phyloP scores from a whole-genome alignment of 768 basidiomycete species.

The Tricholoma hemisulphureum region DNA sequence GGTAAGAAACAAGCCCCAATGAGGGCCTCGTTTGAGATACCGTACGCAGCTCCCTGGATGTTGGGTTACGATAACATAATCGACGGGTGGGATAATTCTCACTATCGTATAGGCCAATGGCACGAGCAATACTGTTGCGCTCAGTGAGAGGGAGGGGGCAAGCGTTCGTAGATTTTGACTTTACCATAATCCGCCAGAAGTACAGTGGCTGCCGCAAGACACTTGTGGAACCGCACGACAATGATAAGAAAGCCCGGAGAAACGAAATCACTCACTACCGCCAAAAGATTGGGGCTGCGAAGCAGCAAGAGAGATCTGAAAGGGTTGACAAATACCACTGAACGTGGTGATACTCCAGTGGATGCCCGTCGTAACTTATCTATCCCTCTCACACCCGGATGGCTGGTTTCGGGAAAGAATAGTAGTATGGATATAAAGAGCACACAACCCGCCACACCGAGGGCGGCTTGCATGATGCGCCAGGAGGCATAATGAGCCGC shows the following conservation, averaged over 20 bases:
- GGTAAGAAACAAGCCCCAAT: slow-evolving; percentile 63
- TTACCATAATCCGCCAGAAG: slow-evolving; percentile 43
- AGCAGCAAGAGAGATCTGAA: slow-evolving; percentile 49
- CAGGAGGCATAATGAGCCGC: slow-evolving; percentile 63
- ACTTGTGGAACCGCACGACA: slow-evolving; percentile 13
- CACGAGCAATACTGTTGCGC: slow-evolving; percentile 46
- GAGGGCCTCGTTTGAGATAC: slow-evolving; percentile 53
- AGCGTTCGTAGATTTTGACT: slow-evolving; percentile 7
- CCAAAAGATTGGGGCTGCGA: slow-evolving; percentile 57
- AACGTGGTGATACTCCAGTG: slow-evolving; percentile 14
- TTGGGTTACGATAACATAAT: neutral
- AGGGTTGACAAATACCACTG: slow-evolving; percentile 57
- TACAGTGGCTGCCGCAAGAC: slow-evolving; percentile 28
- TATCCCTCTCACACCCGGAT: slow-evolving; percentile 55
- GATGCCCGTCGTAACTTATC: slow-evolving; percentile 38
- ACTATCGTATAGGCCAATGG: slow-evolving; percentile 71
- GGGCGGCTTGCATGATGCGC: slow-evolving; percentile 52
- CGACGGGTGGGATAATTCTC: slow-evolving; percentile 16
- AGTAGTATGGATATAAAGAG: slow-evolving; percentile 39
- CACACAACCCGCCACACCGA: slow-evolving; percentile 42
- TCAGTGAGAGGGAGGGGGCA: slow-evolving; percentile 24
- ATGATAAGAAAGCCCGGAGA: neutral
- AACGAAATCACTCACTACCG: slow-evolving; percentile 42
- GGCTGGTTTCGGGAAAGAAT: slow-evolving; percentile 66
- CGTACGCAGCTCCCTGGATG: slow-evolving; percentile 53